Percentiles rank a stretch among this genome's conserved stretches.
Conservation (phyloP, 1,284 basidiomycete species). For the Leccinum huronense region DNA sequence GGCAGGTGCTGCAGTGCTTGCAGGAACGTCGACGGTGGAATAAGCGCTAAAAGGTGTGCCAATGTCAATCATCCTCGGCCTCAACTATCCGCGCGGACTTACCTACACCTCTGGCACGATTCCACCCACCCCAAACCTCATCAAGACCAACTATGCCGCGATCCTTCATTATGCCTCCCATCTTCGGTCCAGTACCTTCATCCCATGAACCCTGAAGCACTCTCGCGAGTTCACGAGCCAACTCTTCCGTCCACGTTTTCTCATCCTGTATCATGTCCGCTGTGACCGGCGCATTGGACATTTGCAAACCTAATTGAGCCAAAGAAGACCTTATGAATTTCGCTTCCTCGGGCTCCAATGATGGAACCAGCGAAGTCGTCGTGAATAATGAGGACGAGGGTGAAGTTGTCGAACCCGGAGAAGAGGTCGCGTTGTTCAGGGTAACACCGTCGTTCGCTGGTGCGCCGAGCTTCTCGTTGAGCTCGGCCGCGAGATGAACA, state of each 20-base stretch:
- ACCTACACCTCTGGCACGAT: slow-evolving; percentile 92
- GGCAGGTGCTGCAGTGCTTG: slow-evolving; percentile 71
- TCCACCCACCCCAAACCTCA: slow-evolving; percentile 98
- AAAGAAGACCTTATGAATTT: slow-evolving; percentile 87
- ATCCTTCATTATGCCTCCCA: slow-evolving; percentile 59
- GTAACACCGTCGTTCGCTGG: slow-evolving; percentile 35
- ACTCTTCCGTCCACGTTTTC: slow-evolving; percentile 73
- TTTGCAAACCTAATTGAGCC: slow-evolving; percentile 81
- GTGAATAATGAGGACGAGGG: slow-evolving; percentile 26
- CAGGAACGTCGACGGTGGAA: slow-evolving; percentile 84
- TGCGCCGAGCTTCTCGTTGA: slow-evolving; percentile 80
- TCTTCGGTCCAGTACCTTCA: slow-evolving; percentile 12
- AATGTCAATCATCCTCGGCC: not conserved
- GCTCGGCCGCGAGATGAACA: slow-evolving; percentile 84
- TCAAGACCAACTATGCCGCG: slow-evolving; percentile 86
- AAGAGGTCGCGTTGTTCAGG: slow-evolving; percentile 4
- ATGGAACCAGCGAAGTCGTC: slow-evolving; percentile 32
- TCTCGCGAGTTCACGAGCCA: slow-evolving; percentile 80
- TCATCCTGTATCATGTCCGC: slow-evolving; percentile 89
- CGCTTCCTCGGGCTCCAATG: slow-evolving; percentile 70
- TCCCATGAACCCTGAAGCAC: slow-evolving; percentile 59
- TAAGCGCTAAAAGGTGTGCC: slow-evolving; percentile 56
- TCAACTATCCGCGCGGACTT: slow-evolving; percentile 32
- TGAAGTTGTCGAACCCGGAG: slow-evolving; percentile 18
- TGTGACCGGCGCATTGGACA: slow-evolving; percentile 79